A percentile compares a stretch with the other conserved stretches of the same genome.
phyloP scores from a whole-genome alignment of 305 asterid species.

The Rubia tinctorum region DNA sequence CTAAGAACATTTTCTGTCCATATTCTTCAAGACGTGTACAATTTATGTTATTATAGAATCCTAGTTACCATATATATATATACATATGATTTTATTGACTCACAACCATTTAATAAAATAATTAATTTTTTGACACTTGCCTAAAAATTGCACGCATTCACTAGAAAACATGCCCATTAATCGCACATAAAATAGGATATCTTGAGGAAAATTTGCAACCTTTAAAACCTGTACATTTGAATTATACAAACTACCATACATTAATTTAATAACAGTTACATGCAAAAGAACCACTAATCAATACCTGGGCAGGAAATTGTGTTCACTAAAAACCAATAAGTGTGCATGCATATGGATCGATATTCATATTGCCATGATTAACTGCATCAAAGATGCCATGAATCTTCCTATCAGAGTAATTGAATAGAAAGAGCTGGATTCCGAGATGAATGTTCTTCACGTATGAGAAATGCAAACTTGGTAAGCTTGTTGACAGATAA shows the following conservation, averaged over 20 bases:
- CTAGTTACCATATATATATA: too few relatives aligned
- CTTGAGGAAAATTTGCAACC: background rate
- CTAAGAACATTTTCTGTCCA: too few relatives aligned
- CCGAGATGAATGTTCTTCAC: constrained; percentile 76
- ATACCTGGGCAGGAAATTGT: constrained; percentile 78
- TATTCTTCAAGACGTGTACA: too few relatives aligned
- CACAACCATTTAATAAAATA: too few relatives aligned
- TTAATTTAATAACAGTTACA: background rate
- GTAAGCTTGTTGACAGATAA: constrained; percentile 56
- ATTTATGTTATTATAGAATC: too few relatives aligned
- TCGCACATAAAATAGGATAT: too few relatives aligned
- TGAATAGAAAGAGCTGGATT: constrained; percentile 73
- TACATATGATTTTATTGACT: too few relatives aligned
- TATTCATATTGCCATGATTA: constrained; percentile 62
- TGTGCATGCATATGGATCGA: constrained; percentile 86
- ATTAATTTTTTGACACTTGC: too few relatives aligned
- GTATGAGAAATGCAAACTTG: constrained; percentile 52
- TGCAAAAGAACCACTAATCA: background rate
- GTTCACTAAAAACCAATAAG: constrained; percentile 65
- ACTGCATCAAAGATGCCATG: constrained; percentile 87
- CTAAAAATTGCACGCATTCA: too few relatives aligned
- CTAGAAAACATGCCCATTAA: too few relatives aligned
- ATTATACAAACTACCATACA: background rate
- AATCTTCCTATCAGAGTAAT: constrained; percentile 59
- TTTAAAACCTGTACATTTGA: background rate